Evolutionary conservation across 192 early-diverging fungal genomes (phyloP), one percentile per base, ranked within the genome.

Genomic region (Martensiomyces pterosporus): DNA sequence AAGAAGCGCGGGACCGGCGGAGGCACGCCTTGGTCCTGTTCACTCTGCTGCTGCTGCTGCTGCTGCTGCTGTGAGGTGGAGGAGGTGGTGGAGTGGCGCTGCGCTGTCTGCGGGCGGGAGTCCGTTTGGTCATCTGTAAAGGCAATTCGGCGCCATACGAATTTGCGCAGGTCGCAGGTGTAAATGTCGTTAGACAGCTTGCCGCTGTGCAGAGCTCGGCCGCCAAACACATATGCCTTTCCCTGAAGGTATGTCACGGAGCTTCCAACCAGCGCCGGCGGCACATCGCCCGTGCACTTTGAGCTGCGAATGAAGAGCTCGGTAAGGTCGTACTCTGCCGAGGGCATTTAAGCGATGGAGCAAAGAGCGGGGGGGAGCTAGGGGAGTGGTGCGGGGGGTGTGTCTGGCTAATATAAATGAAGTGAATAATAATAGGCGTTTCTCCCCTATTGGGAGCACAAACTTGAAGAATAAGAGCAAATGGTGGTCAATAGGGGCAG

Each of bases 121-220:
- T n/a, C n/a, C n/a, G n/a, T n/a, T n/a, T n/a, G n/a, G n/a, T n/a
- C n/a, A n/a, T n/a, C n/a, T 32, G n/a, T 45, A n/a, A 4, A 35
- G 24, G n/a, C 52, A 19, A 70, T 70, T 47, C 59, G 83, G 61
- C 79, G 72, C 86, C 86, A 88, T 15, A 76, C 59, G 33, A 82
- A 77, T 10, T 68, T 79, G 43, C 52, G 66, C 34, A 88, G 70
- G 49, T 86, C 71, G 60, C 84, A 80, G 23, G 82, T 65, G 37
- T 80, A 88, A 9, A 86, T 61, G 47, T 83, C 77, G 58, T 84
- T 85, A 32, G 82, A 84, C 65, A 88, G 80, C 55, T 80, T 78
- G 27, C 84, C 80, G 32, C 66, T 81, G 49, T 81, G 78, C 18
- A 86, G 71, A 4, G 85, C 55, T 6, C 86, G 72, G 13, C 86